phyloP scores from a whole-genome alignment of 2,329 filamentous ascomycete species.

The Septoria petroselini region DNA sequence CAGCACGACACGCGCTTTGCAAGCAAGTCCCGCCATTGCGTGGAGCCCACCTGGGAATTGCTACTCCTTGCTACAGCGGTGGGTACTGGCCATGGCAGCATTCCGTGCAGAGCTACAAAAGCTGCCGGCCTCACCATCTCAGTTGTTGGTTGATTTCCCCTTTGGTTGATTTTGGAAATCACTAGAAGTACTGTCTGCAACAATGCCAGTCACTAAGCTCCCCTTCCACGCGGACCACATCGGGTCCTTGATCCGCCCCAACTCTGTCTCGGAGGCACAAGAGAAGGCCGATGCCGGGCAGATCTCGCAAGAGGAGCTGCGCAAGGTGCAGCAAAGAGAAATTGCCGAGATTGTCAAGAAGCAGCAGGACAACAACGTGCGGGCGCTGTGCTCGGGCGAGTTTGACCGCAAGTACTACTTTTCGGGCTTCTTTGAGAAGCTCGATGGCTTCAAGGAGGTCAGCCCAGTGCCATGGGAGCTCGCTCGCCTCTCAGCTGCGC shows the following conservation, averaged over 20 bases:
- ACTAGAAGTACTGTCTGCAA: too few relatives aligned
- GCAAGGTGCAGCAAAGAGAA: conserved; percentile 61
- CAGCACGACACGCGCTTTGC: background rate
- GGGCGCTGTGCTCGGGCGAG: conserved; percentile 66
- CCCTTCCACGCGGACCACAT: conserved; percentile 72
- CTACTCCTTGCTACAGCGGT: background rate
- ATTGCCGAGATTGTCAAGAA: conserved; percentile 63
- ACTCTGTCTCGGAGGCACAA: conserved; percentile 59
- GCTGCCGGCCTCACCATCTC: background rate
- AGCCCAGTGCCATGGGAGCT: conserved; percentile 40
- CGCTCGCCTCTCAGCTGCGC: conserved; percentile 37
- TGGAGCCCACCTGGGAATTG: background rate
- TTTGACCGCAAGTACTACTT: conserved; percentile 51
- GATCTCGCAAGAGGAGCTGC: conserved; percentile 55
- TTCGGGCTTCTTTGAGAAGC: conserved; percentile 42
- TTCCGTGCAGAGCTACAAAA: background rate
- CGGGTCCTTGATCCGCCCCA: conserved; percentile 66
- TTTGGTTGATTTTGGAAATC: background rate
- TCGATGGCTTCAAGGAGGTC: conserved; percentile 40
- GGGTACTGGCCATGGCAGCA: background rate
- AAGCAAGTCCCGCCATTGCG: background rate
- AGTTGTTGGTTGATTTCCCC: background rate
- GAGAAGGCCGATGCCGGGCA: conserved; percentile 56
- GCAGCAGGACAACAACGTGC: conserved; percentile 62
- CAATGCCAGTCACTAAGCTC: conserved; percentile 42